These are phyloP conservation scores for Neospora caninum DNA, from an alignment of 169 alveolate genomes.

Conservation along the genomic window DNA sequence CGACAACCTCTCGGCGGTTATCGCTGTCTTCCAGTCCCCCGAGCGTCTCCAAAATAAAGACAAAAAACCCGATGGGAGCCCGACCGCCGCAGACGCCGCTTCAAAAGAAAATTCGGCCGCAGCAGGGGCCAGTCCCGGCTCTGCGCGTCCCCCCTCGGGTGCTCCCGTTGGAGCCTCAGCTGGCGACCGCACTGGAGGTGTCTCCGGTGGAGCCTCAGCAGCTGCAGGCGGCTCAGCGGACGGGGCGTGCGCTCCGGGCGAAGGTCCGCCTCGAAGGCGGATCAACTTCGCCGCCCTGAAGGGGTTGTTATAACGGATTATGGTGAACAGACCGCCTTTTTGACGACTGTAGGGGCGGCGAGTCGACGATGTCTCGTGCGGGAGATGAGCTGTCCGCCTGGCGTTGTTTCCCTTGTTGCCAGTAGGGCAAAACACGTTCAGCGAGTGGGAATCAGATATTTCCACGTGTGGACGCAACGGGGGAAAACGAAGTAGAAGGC, in stretches of 20 bases:
- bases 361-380: no score
- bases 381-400: no score
- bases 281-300: background rate
- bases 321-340: background rate
- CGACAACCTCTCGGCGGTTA: constrained; percentile 78
- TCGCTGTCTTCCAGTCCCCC: constrained; percentile 76
- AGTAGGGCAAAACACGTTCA: no score
- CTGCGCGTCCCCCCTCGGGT: background rate
- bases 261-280: background rate
- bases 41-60: background rate
- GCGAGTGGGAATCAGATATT: no score
- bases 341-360: no score
- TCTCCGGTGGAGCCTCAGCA: background rate
- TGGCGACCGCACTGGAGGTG: background rate
- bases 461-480: no score
- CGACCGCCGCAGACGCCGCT: background rate
- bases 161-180: background rate
- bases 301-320: background rate
- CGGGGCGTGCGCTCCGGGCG: background rate
- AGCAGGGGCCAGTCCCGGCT: background rate
- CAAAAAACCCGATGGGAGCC: background rate
- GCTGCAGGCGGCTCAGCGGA: background rate
- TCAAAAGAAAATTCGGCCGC: background rate
- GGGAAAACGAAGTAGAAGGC: no score
- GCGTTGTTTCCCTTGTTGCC: no score